These are phyloP conservation scores for Buxus sempervirens DNA, from an alignment of 164 flowering plant genomes.

Conservation along the genomic window DNA sequence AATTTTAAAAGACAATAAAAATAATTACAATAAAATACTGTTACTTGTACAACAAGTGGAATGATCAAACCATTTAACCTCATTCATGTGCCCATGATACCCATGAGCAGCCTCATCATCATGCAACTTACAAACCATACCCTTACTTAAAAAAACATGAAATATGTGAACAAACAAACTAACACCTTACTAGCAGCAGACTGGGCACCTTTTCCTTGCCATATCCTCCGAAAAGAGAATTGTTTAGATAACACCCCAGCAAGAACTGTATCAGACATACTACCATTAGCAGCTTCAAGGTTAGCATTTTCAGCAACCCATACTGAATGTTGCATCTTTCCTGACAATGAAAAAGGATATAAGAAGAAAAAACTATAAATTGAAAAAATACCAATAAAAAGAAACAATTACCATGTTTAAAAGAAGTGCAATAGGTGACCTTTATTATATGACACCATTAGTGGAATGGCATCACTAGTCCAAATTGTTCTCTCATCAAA, in stretches of 20 bases:
- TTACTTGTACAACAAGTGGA: no score
- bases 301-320: constrained; percentile 62
- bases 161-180: constrained; percentile 10
- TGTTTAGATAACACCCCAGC: constrained; percentile 41
- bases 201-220: constrained; percentile 88
- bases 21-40: no score
- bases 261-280: constrained; percentile 33
- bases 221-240: constrained; percentile 71
- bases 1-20: no score
- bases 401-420: neutral
- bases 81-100: no score
- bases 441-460: constrained; percentile 83
- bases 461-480: constrained; percentile 80
- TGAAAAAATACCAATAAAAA: neutral
- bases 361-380: neutral
- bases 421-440: constrained; percentile 34
- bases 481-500: constrained; percentile 91
- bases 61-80: no score
- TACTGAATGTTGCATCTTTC: constrained; percentile 87
- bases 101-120: no score
- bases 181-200: constrained; percentile 86
- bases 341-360: constrained; percentile 31
- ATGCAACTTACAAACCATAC: no score
- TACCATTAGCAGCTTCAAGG: constrained; percentile 32
- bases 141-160: no score